Evolutionary conservation across 139 green algal species (phyloP), one percentile per base, ranked within the genome.

Genomic region (Chlorella sp.): DNA sequence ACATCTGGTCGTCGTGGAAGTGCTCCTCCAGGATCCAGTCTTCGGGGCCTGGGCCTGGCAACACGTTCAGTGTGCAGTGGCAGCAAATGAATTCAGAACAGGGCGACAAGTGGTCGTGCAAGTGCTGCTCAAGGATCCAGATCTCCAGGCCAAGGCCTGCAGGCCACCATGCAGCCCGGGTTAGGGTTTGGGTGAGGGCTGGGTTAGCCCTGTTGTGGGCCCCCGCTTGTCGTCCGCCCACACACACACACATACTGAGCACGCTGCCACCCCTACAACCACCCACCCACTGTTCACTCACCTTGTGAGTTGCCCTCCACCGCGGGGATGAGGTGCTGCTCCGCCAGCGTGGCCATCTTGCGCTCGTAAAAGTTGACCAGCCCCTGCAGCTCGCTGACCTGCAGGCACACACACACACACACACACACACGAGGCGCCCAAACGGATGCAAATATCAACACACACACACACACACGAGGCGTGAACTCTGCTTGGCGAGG

Each of bases 11-110:
- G 32, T 76, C 76, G 63, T 82, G 64, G 31, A 42, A 63, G 33
- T 83, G 70, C 36, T 84, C 76, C 77, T 88, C 83, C 65, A 88
- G 69, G 20, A 82, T 70, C 83, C 83, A 88, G 35, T 80, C 79
- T 6, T 82, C 75, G 14, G 72, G 70, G 22, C 36, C 49, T 6
- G 42, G 42, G 42, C 42, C 42, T 55, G 42, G n/a, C n/a, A n/a
- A n/a, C n/a, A n/a, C n/a, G n/a, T n/a, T n/a, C n/a, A n/a, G n/a
- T n/a, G n/a, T n/a, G n/a, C n/a, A n/a, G n/a, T n/a, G n/a, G n/a
- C n/a, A n/a, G n/a, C n/a, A n/a, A n/a, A n/a, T n/a, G n/a, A n/a
- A n/a, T n/a, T n/a, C n/a, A n/a, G n/a, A n/a, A n/a, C n/a, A n/a
- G n/a, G n/a, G n/a, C n/a, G n/a, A n/a, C n/a, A n/a, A n/a, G 10